These are phyloP conservation scores for Lasiosphaeriaceae sp. DNA, from an alignment of 495 filamentous ascomycete genomes.

Conservation along the genomic window DNA sequence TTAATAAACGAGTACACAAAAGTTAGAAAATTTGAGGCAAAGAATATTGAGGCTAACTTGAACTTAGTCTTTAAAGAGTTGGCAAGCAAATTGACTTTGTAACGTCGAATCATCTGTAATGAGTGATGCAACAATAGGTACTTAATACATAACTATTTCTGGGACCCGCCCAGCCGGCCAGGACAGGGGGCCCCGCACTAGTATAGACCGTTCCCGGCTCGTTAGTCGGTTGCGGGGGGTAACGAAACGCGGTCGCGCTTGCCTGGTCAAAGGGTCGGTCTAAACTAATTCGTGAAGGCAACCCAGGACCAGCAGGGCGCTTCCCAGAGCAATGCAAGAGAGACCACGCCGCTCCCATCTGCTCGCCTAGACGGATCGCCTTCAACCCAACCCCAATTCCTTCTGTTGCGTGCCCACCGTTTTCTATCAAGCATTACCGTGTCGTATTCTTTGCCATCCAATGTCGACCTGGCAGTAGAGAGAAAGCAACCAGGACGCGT, in stretches of 20 bases:
- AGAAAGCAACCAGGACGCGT: background rate
- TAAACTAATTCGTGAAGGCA: background rate
- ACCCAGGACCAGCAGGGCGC: background rate
- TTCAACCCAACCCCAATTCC: background rate
- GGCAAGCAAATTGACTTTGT: no score
- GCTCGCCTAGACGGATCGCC: no score
- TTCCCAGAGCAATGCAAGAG: background rate
- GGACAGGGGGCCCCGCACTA: constrained; percentile 3
- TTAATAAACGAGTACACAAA: no score
- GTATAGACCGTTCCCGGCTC: background rate
- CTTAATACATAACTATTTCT: no score
- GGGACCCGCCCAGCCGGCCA: background rate
- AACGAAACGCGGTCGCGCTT: constrained; percentile 34
- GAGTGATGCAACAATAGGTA: no score
- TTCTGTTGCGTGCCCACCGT: background rate
- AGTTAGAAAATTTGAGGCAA: no score
- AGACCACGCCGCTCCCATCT: no score
- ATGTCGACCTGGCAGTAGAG: background rate
- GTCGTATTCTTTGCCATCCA: background rate
- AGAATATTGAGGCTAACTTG: no score
- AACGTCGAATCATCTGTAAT: no score
- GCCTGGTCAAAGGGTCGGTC: background rate
- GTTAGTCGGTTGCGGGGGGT: constrained; percentile 28
- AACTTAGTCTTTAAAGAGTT: no score
- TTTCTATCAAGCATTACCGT: background rate